A percentile compares a stretch with the other conserved stretches of the same genome.
Evolutionary conservation across 1,139 yeast genomes (phyloP).

Genomic region (Blastobotrys elegans): DNA sequence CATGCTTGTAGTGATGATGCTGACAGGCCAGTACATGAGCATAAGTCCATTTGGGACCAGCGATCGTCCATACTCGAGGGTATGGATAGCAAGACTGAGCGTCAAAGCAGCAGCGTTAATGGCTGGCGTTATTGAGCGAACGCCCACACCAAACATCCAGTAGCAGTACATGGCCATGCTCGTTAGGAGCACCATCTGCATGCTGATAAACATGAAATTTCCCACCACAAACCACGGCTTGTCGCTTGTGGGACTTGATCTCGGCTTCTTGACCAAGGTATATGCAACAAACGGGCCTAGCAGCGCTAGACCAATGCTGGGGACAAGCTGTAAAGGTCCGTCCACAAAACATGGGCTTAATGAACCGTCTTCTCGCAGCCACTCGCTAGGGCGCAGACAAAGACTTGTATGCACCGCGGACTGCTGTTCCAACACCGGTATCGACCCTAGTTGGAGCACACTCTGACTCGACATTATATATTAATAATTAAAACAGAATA

Average conservation of each 20-base stretch:
- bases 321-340: conserved; percentile 51
- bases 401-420: not conserved
- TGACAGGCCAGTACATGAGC: conserved; percentile 68
- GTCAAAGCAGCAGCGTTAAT: conserved; percentile 1
- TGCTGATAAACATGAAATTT: conserved; percentile 23
- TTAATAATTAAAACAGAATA: not conserved
- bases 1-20: conserved; percentile 41
- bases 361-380: conserved; percentile 49
- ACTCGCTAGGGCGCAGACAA: conserved; percentile 1
- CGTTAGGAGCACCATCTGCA: not conserved
- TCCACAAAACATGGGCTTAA: conserved; percentile 76
- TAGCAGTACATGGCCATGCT: conserved; percentile 2
- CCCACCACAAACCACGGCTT: conserved; percentile 36
- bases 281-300: conserved; percentile 46
- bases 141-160: conserved; percentile 18
- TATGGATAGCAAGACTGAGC: conserved; percentile 41
- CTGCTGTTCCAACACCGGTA: not conserved
- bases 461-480: conserved; percentile 3
- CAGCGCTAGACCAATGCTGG: conserved; percentile 49
- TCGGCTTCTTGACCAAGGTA: not conserved
- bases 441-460: not conserved
- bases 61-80: conserved; percentile 62
- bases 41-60: conserved; percentile 60
- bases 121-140: conserved; percentile 23
- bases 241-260: conserved; percentile 17